phyloP scores from a whole-genome alignment of 768 basidiomycete species.

The Lyophyllum atratum region DNA sequence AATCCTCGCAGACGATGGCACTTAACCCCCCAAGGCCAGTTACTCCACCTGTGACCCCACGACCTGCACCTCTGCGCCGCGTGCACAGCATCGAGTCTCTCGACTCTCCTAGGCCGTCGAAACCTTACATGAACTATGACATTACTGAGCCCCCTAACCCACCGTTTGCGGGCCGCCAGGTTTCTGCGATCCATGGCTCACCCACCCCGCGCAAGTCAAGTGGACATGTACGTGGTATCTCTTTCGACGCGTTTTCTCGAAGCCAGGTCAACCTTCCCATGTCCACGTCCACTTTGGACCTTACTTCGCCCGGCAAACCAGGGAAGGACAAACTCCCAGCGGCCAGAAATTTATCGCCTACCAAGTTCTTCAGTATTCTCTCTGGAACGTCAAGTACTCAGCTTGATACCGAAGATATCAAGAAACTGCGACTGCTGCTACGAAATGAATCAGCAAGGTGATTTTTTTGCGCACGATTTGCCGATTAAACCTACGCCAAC shows the following conservation, averaged over 20 bases:
- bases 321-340: constrained; percentile 53
- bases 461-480: constrained; percentile 10
- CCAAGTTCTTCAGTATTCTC: constrained; percentile 68
- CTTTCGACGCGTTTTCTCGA: constrained; percentile 61
- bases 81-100: constrained; percentile 77
- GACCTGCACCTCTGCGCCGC: constrained; percentile 53
- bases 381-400: constrained; percentile 65
- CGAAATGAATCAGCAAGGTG: constrained; percentile 91
- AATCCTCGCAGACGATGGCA: constrained; percentile 72
- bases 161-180: constrained; percentile 33
- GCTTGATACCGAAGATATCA: constrained; percentile 85
- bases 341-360: constrained; percentile 59
- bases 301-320: constrained; percentile 38
- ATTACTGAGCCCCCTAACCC: constrained; percentile 38
- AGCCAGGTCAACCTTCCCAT: constrained; percentile 49
- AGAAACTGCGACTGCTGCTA: constrained; percentile 84
- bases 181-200: constrained; percentile 36
- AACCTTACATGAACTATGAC: constrained; percentile 40
- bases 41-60: constrained; percentile 48
- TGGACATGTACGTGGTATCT: constrained; percentile 58
- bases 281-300: constrained; percentile 45
- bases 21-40: constrained; percentile 35
- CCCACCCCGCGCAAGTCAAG: constrained; percentile 42
- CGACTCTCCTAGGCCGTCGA: constrained; percentile 50
- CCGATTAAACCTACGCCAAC: not conserved